These are phyloP conservation scores for Mrakia frigida DNA, from an alignment of 768 basidiomycete species.

Conservation along the genomic window DNA sequence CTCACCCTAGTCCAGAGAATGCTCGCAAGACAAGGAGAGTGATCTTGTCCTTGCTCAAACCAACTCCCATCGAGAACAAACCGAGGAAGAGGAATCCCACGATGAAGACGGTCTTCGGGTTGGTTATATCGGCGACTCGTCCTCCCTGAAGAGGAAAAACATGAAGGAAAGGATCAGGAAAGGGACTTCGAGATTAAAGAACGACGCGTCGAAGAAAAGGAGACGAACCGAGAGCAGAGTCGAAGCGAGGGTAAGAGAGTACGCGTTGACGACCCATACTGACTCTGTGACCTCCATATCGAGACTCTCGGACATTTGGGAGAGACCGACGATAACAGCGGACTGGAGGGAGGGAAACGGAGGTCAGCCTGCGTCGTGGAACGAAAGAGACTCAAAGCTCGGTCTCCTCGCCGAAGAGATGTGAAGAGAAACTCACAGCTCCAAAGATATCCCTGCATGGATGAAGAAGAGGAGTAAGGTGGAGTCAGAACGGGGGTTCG, in stretches of 20 bases:
- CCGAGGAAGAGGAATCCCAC: constrained; percentile 10
- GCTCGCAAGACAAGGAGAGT: constrained; percentile 43
- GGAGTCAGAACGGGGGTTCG: background rate
- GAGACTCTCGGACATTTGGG: background rate
- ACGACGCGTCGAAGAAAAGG: background rate
- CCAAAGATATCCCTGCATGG: background rate
- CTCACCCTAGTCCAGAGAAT: constrained; percentile 37
- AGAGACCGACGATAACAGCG: background rate
- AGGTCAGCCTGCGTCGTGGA: no score
- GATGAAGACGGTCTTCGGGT: constrained; percentile 23
- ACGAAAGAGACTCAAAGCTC: no score
- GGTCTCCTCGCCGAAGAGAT: background rate
- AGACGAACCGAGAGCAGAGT: background rate
- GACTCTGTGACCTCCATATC: background rate
- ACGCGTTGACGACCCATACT: constrained; percentile 14
- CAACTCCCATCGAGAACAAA: constrained; percentile 4
- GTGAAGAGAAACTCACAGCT: background rate
- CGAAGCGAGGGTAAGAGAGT: constrained; percentile 5
- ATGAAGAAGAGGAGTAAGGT: background rate
- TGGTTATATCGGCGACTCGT: constrained; percentile 38
- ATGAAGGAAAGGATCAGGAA: background rate
- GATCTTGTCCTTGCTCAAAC: constrained; percentile 37
- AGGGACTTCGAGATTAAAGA: background rate
- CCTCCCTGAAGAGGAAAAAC: constrained; percentile 31
- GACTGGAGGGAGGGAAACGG: background rate